Base-by-base conservation (phyloP, 2,329 filamentous ascomycete genomes). In the Aureobasidium subglaciale region DNA sequence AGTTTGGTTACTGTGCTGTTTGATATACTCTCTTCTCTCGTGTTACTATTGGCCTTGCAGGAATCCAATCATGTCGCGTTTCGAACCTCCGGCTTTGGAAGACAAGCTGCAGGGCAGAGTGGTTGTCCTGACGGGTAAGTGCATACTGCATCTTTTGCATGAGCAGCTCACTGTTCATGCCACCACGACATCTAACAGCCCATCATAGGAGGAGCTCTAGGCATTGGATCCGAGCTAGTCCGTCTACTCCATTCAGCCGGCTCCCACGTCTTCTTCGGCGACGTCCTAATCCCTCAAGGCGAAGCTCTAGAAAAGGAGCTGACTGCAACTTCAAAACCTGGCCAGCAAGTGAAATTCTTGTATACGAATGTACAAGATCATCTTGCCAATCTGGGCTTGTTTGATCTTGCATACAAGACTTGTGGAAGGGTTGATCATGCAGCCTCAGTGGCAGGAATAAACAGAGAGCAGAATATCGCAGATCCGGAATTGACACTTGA, bases 391-490 rank as follows among this genome's bases (percentile, higher is more conserved):
- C 63, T 78, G 27, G 65, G 66, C 3, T 65, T 80, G 4, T 80
- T 79, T 62, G 71, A 76, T 22, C 58, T 68, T 2, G 75, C 77
- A 0, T 70, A 72, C 38, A 63, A 71, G 6, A 69, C 66, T n/a
- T 74, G 75, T 56, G 73, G 74, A 3, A 67, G 66, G 5, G 70
- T 80, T 20, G 77, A 81, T 56, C 72, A 76, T 57, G 77, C 76
- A 5, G 69, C 78, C 18, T 72, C 73, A 4, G 75, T 71, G 29
- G 78, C 77, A 1, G 77, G 74, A 0, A 71, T 76, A 4, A 67
- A 68, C 15, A 77, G 78, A 57, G 68, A 69, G 5, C 67, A 66
- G 0, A 71, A 73, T 40, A 75, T 73, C 67, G 77, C 77, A 56
- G 75, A 76, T 42, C 70, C 72, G 2, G 64, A 65, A 2, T 63